Percentiles rank a stretch among this genome's conserved stretches.
Conservation (phyloP, 345 rosid species). For the Bruguiera sexangula region DNA sequence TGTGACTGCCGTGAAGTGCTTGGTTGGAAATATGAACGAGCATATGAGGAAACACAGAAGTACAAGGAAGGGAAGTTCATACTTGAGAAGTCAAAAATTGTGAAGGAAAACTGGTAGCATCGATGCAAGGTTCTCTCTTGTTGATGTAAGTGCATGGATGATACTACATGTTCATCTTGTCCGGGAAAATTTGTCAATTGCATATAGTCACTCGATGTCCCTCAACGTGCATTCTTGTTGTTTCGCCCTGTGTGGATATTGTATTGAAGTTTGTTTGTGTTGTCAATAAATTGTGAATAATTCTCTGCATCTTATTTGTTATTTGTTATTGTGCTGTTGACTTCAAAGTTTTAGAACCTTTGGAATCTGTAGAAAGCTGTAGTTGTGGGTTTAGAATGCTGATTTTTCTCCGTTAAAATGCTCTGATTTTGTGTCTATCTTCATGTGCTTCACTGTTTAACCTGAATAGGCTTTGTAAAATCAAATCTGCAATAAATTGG, state of each 20-base stretch:
- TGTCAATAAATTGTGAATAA: conserved; percentile 29
- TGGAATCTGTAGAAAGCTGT: background rate
- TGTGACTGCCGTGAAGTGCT: conserved; percentile 20
- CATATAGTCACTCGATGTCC: conserved; percentile 14
- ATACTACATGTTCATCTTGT: conserved; percentile 23
- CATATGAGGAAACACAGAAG: conserved; percentile 29
- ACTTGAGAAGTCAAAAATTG: conserved; percentile 23
- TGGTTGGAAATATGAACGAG: conserved; percentile 30
- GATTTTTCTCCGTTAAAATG: background rate
- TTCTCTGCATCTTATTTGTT: conserved; percentile 5
- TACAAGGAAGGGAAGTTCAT: conserved; percentile 27
- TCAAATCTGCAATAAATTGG: too few species aligned
- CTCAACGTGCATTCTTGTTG: conserved; percentile 17
- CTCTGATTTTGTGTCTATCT: background rate
- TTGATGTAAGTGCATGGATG: conserved; percentile 19
- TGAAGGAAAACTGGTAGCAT: conserved; percentile 35
- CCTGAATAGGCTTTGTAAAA: too few species aligned
- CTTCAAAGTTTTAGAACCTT: conserved; percentile 1
- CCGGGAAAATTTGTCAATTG: conserved; percentile 18
- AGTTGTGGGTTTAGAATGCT: background rate
- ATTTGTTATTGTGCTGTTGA: background rate
- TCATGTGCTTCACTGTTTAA: background rate
- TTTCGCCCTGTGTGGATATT: conserved; percentile 23
- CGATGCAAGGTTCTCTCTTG: conserved; percentile 2
- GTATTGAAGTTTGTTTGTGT: conserved; percentile 18